phyloP scores from a whole-genome alignment of 345 rosid species.

The Erysimum cheiranthoides region DNA sequence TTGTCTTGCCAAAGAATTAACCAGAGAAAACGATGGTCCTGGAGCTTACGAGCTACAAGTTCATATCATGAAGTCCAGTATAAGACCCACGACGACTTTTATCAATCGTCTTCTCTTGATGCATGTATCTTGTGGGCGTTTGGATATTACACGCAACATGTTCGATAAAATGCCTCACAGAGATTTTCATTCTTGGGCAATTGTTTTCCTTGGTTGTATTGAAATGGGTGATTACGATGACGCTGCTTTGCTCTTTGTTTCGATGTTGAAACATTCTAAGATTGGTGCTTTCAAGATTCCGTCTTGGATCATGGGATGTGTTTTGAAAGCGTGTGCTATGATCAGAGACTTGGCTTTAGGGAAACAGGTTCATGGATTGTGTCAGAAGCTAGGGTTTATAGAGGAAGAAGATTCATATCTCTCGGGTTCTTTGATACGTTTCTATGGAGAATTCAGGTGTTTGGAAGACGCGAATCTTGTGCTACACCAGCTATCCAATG shows the following conservation, averaged over 20 bases:
- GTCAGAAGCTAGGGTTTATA: constrained; percentile 56
- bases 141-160: constrained; percentile 56
- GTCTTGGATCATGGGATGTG: constrained; percentile 51
- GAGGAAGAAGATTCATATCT: constrained; percentile 42
- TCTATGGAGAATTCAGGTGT: constrained; percentile 59
- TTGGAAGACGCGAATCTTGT: constrained; percentile 53
- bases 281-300: constrained; percentile 43
- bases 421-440: constrained; percentile 55
- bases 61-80: constrained; percentile 47
- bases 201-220: constrained; percentile 55
- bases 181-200: constrained; percentile 66
- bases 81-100: constrained; percentile 47
- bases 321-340: constrained; percentile 61
- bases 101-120: constrained; percentile 58
- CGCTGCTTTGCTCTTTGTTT: constrained; percentile 50
- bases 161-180: constrained; percentile 68
- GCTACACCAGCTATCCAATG: constrained; percentile 46
- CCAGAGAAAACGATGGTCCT: constrained; percentile 44
- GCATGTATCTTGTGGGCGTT: constrained; percentile 56
- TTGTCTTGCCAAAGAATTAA: constrained; percentile 66
- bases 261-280: constrained; percentile 49
- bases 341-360: constrained; percentile 59
- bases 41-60: constrained; percentile 58
- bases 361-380: constrained; percentile 69
- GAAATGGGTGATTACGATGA: constrained; percentile 52